Evolutionary conservation across 2,329 filamentous ascomycete species (phyloP).

Genomic region (Phoma sp.): DNA sequence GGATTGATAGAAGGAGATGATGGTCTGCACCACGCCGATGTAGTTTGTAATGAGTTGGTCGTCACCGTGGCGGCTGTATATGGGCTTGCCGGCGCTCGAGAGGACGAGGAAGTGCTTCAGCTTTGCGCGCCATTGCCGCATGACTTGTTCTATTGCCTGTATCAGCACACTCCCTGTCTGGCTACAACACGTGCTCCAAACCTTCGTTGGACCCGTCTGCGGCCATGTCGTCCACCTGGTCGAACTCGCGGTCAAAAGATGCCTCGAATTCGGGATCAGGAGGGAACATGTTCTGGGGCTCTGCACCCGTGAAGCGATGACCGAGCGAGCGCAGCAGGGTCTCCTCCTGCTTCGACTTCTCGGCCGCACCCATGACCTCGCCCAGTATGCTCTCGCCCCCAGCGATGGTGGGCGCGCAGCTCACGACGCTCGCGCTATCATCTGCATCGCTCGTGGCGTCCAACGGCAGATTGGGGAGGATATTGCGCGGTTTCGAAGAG

Average conservation of each 20-base stretch:
- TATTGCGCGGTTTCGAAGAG: conserved; percentile 49
- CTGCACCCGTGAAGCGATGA: conserved; percentile 58
- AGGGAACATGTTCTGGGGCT: conserved; percentile 62
- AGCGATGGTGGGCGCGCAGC: conserved; percentile 68
- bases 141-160: conserved; percentile 52
- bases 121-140: conserved; percentile 85
- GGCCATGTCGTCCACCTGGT: conserved; percentile 69
- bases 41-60: conserved; percentile 89
- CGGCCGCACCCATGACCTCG: conserved; percentile 68
- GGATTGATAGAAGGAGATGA: conserved; percentile 94
- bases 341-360: conserved; percentile 67
- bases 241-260: conserved; percentile 79
- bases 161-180: conserved; percentile 36
- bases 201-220: conserved; percentile 64
- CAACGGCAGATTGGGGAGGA: conserved; percentile 48
- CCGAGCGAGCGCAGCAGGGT: conserved; percentile 72
- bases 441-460: conserved; percentile 62
- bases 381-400: conserved; percentile 79
- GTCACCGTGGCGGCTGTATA: conserved; percentile 94
- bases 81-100: conserved; percentile 94
- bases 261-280: conserved; percentile 60
- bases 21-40: conserved; percentile 93
- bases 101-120: conserved; percentile 97
- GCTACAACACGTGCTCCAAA: conserved; percentile 52
- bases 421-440: conserved; percentile 70